Base-by-base conservation (phyloP, 306 rosid genomes). In the Trichosanthes truncata region DNA sequence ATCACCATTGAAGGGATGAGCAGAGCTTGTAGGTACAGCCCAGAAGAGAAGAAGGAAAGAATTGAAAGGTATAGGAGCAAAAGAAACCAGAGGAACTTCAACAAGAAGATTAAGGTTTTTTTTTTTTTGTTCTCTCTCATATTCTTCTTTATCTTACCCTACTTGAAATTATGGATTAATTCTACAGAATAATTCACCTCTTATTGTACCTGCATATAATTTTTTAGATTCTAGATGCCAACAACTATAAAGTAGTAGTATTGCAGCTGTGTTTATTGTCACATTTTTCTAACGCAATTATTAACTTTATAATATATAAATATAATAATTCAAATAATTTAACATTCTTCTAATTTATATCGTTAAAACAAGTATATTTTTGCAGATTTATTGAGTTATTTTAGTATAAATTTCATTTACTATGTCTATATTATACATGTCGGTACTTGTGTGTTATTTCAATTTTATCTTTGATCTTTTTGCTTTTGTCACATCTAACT, bases 1-100 rank as follows among this genome's bases (percentile, higher is more conserved):
- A 87, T 88, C 83, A 93, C 93, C 78, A 93, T 96, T 31, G 97
- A 93, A 87, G 97, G 94, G 7, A 93, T 96, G 98, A 91, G 85
- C 86, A 91, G 86, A 84, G 96, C 91, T 18, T 88, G 90, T 74
- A 84, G 80, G 18, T 96, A 93, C 80, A 91, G 90, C 63, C 97
- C 98, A 0, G 93, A 93, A 75, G 98, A 96, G 87, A 96, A 90
- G 91, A 96, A 88, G 38, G 84, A 86, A 45, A 89, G 94, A 78
- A 93, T 96, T 74, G 96, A 96, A 81, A 93, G 98, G 83, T 96
- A 96, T 43, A 87, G 84, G 82, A 88, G 15, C 83, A 96, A 93
- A 85, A 91, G 96, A 77, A 89, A 86, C 81, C 91, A 85, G 83
- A 90, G 99, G 86, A 96, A 96, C 86, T 96, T 96, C 92, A 91